Base-by-base conservation (phyloP, 2,329 filamentous ascomycete genomes). In the Xylaria sp. region DNA sequence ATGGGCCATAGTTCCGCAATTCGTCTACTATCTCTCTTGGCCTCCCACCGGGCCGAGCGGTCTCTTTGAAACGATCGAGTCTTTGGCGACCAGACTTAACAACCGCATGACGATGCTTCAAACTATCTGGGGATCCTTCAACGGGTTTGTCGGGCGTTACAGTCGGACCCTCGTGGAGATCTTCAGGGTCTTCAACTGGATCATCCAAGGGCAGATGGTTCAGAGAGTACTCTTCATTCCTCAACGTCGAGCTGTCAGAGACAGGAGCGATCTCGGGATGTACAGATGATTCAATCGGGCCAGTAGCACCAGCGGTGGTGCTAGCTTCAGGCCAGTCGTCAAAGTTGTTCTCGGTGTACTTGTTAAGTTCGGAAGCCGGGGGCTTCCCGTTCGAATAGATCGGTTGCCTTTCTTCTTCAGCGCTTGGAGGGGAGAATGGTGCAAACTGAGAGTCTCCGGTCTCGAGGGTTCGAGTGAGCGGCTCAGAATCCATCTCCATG, bases 1-100 rank as follows among this genome's bases (percentile, higher is more conserved):
- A 77, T n/a, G 81, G 78, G 54, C 79, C 78, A 50, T 82, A 82
- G 66, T 80, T 78, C 31, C 78, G 71, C 3, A 84, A 69, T 66
- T 84, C 83, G 0, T 78, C 73, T 61, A 79, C 80, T 70, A 78
- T 66, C 1, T 75, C 65, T 10, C 76, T 70, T 5, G 57, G 3
- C 25, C 75, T 66, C n/a, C 34, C 20, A 46, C 23, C 23, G 20
- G 61, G 13, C 10, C 59, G 44, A 28, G 63, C 41, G 37, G 78
- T 76, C 6, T 78, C 70, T 25, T 80, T 78, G 48, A 78, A 72
- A 28, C 73, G 74, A 25, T 75, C 67, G 7, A 78, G 70, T 0
- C 77, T 76, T 69, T 82, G 81, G 25, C 79, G 74, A 58, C 85
- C 64, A 10, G 82, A 3, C 13, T 13, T 12, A 28, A 60, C 39